Conservation (phyloP, 2,329 filamentous ascomycete species). For the Fusarium annulatum region DNA sequence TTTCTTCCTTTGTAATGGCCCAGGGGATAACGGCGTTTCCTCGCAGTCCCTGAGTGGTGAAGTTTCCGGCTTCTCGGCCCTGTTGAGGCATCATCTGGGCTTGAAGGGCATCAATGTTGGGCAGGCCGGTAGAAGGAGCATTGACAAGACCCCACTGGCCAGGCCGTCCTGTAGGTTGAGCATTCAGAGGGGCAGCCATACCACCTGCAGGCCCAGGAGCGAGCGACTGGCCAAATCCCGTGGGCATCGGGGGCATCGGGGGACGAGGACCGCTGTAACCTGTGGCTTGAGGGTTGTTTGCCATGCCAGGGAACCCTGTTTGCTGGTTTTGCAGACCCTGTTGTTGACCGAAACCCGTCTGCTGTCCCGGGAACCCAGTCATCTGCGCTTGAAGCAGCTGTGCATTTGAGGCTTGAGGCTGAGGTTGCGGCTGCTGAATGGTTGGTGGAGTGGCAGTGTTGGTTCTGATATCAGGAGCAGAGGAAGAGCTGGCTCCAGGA, state of each 20-base stretch:
- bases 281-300: conserved; percentile 75
- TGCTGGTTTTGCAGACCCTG: conserved; percentile 71
- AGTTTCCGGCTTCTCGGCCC: conserved; percentile 84
- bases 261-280: conserved; percentile 89
- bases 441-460: conserved; percentile 62
- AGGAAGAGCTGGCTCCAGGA: conserved; percentile 66
- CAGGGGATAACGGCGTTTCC: conserved; percentile 97
- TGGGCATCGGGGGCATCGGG: conserved; percentile 84
- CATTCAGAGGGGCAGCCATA: conserved; percentile 77
- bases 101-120: conserved; percentile 92
- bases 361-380: conserved; percentile 73
- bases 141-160: conserved; percentile 99
- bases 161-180: conserved; percentile 92
- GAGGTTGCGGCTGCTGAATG: conserved; percentile 77
- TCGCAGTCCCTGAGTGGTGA: conserved; percentile 85
- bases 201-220: conserved; percentile 69
- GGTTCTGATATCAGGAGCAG: conserved; percentile 68
- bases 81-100: conserved; percentile 97
- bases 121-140: conserved; percentile 86
- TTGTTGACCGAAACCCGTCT: conserved; percentile 69
- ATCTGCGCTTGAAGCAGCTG: conserved; percentile 73
- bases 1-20: conserved; percentile 99
- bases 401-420: conserved; percentile 79
- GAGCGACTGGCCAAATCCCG: conserved; percentile 65
- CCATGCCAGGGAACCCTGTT: conserved; percentile 75